phyloP scores from a whole-genome alignment of 2,329 filamentous ascomycete genomes.

The Cercospora sp. region DNA sequence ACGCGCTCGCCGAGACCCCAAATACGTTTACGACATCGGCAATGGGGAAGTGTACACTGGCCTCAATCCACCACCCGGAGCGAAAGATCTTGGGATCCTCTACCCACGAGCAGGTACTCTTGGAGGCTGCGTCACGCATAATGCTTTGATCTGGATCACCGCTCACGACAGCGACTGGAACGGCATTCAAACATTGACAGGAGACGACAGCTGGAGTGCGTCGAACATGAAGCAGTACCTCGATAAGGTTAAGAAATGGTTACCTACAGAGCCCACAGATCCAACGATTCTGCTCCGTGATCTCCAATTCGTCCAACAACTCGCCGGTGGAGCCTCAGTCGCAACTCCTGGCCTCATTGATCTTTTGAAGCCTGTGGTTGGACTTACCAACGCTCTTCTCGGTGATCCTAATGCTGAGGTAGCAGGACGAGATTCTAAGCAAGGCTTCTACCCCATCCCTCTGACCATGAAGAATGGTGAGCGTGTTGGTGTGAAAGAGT shows the following conservation, averaged over 20 bases:
- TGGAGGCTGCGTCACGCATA: constrained; percentile 56
- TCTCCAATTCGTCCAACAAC: constrained; percentile 25
- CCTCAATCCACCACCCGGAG: constrained; percentile 53
- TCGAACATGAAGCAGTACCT: constrained; percentile 61
- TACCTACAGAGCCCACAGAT: constrained; percentile 53
- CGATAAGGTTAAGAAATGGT: constrained; percentile 56
- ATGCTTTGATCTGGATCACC: constrained; percentile 60
- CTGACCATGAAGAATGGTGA: constrained; percentile 36
- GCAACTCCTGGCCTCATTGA: constrained; percentile 40
- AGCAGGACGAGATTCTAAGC: constrained; percentile 47
- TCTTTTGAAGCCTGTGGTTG: constrained; percentile 30
- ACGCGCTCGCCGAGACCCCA: constrained; percentile 58
- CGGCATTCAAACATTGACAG: constrained; percentile 58
- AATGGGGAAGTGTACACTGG: constrained; percentile 54
- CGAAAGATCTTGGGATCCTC: constrained; percentile 54
- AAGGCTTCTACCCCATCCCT: constrained; percentile 60
- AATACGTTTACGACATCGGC: constrained; percentile 55
- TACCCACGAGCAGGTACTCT: constrained; percentile 61
- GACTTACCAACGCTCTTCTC: constrained; percentile 24
- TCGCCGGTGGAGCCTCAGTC: constrained; percentile 27
- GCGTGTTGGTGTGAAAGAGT: constrained; percentile 58
- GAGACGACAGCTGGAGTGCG: constrained; percentile 60
- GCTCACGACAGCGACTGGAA: constrained; percentile 62
- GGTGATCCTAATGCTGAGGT: constrained; percentile 48
- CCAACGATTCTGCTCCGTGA: constrained; percentile 45